phyloP scores from a whole-genome alignment of 805 yeast genomes.

The Candida nitratophila region DNA sequence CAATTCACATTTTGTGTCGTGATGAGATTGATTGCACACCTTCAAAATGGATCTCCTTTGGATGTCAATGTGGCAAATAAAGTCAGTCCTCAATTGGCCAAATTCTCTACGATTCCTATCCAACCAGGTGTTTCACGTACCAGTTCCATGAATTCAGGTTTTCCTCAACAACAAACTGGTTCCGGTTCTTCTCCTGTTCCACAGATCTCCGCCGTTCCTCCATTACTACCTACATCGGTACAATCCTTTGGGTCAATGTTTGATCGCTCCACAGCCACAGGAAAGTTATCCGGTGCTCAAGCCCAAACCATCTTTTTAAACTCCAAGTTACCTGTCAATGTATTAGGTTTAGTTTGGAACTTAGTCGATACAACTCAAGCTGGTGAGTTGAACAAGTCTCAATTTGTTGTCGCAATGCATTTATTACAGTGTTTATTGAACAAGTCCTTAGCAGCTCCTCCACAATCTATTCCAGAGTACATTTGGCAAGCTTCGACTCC shows the following conservation, averaged over 20 bases:
- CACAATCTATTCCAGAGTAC: constrained; percentile 24
- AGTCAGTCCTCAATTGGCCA: constrained; percentile 57
- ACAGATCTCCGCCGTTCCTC: constrained; percentile 45
- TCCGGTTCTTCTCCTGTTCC: too few species aligned
- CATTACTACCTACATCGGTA: constrained; percentile 50
- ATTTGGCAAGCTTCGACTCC: constrained; percentile 19
- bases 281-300: constrained; percentile 61
- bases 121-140: constrained; percentile 31
- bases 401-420: constrained; percentile 92
- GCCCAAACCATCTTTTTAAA: constrained; percentile 85
- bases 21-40: constrained; percentile 81
- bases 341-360: constrained; percentile 83
- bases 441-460: constrained; percentile 44
- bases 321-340: constrained; percentile 74
- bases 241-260: constrained; percentile 65
- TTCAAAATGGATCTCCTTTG: constrained; percentile 65
- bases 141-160: constrained; percentile 3
- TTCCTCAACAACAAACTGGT: constrained; percentile 8
- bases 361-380: constrained; percentile 70
- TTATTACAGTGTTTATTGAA: constrained; percentile 76
- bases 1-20: constrained; percentile 79
- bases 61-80: constrained; percentile 46
- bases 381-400: constrained; percentile 67
- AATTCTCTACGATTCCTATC: constrained; percentile 35
- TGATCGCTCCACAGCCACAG: constrained; percentile 54